Percentiles rank a stretch among this genome's conserved stretches.
These are phyloP conservation scores for Ambrosiella beaveri DNA, from an alignment of 2,329 filamentous ascomycete genomes.

Conservation along the genomic window DNA sequence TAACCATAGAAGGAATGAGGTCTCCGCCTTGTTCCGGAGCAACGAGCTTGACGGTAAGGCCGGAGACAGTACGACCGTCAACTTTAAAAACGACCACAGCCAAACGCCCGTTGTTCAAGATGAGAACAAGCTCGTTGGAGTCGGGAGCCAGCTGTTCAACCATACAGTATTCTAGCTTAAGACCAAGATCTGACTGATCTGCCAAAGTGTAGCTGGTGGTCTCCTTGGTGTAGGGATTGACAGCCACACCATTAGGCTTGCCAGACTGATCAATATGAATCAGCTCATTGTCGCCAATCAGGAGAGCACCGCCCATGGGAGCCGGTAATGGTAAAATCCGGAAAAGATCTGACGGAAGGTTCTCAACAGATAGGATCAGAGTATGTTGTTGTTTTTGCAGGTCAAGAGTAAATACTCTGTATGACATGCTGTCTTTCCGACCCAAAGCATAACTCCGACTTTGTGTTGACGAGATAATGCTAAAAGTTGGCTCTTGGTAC, in stretches of 20 bases:
- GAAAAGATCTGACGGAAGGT: constrained; percentile 74
- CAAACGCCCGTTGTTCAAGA: constrained; percentile 58
- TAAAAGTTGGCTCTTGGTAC: constrained; percentile 94
- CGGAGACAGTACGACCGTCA: constrained; percentile 81
- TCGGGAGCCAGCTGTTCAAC: constrained; percentile 62
- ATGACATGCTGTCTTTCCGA: constrained; percentile 70
- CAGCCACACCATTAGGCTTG: constrained; percentile 77
- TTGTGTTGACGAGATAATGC: constrained; percentile 66
- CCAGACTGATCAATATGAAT: constrained; percentile 94
- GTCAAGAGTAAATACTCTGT: constrained; percentile 90
- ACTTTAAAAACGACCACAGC: constrained; percentile 66
- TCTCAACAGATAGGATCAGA: constrained; percentile 69
- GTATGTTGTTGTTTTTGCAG: constrained; percentile 87
- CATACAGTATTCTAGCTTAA: constrained; percentile 66
- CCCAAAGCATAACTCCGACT: constrained; percentile 62
- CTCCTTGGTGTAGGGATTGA: constrained; percentile 77
- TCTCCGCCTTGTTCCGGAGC: constrained; percentile 43
- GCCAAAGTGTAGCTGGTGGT: constrained; percentile 68
- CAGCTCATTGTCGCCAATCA: constrained; percentile 77
- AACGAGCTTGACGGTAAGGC: constrained; percentile 55
- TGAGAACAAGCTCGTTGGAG: constrained; percentile 67
- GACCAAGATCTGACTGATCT: constrained; percentile 65
- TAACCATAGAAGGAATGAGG: constrained; percentile 43
- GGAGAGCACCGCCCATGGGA: constrained; percentile 73
- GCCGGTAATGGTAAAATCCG: constrained; percentile 66